Base-by-base conservation (phyloP, 2,329 filamentous ascomycete species). In the Neospermospora avenae region DNA sequence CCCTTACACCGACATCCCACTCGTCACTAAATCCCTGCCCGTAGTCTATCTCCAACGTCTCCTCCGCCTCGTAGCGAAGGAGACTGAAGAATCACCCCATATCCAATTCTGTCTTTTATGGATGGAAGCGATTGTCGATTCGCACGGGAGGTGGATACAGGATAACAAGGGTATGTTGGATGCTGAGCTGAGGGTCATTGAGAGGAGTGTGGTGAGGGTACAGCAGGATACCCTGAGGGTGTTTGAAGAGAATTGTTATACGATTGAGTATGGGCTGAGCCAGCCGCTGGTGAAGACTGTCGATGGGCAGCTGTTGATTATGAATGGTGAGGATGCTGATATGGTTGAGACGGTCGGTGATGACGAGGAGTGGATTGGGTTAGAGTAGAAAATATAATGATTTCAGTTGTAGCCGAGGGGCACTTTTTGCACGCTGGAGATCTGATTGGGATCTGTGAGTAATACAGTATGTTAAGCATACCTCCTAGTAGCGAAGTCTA, bases 61-160 rank as follows among this genome's bases (percentile, higher is more conserved):
- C 13, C 80, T 99, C 53, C 88, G 91, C 48, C 96, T 96, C 66
- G 89, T 98, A 6, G 92, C 92, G 2, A 83, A 88, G 10, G 90
- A 96, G 70, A 90, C 91, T 1, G 93, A 98, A 69, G 87, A 93
- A 71, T 93, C 89, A 1, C 93, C 93, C 1, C 93, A 97, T 78
- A 83, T 99, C 4, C 95, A 99, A 76, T 96, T 98, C 76, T 96
- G 95, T 70, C 78, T 99, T 46, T 78, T 93, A 8, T 99, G 95
- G 95, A 89, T 97, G 70, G 90, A 95, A 74, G 86, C 90, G 1
- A 77, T 89, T 35, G 80, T 98, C 60, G 88, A 89, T 69, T 86
- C 86, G 68, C 93, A 98, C 73, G 95, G 95, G 35, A 82, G 88
- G 22, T 93, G 89, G 80, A 81, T 99, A 69, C 89, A 91, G 60